These are phyloP conservation scores for Zygosaccharomyces rouxii DNA, from an alignment of 805 yeast genomes.

Conservation along the genomic window DNA sequence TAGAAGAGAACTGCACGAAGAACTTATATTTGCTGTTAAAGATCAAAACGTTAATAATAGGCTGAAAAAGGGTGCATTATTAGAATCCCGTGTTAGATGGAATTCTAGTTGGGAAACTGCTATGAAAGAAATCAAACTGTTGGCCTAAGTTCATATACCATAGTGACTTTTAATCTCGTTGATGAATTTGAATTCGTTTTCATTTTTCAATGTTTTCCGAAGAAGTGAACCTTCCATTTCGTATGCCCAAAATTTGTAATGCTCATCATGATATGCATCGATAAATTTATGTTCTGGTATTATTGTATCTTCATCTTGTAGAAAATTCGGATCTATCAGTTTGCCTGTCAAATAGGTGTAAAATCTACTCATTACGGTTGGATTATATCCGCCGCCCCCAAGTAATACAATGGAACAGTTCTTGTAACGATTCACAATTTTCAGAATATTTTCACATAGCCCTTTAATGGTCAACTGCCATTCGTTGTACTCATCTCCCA, in stretches of 20 bases:
- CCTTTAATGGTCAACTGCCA: slow-evolving; percentile 66
- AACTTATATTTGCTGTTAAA: slow-evolving; percentile 37
- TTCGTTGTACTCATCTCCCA: slow-evolving; percentile 57
- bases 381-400: slow-evolving; percentile 80
- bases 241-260: slow-evolving; percentile 48
- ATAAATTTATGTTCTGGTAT: slow-evolving; percentile 49
- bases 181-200: slow-evolving; percentile 20
- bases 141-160: slow-evolving; percentile 10
- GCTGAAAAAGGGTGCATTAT: slow-evolving; percentile 63
- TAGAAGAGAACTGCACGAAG: slow-evolving; percentile 43
- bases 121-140: slow-evolving; percentile 24
- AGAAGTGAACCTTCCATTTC: slow-evolving; percentile 33
- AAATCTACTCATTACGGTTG: slow-evolving; percentile 54
- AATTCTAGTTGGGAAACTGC: slow-evolving; percentile 60
- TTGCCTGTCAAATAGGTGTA: slow-evolving; percentile 41
- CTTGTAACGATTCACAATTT: slow-evolving; percentile 26
- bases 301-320: slow-evolving; percentile 38
- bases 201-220: slow-evolving; percentile 31
- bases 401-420: slow-evolving; percentile 36
- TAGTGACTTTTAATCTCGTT: slow-evolving; percentile 6
- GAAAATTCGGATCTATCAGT: slow-evolving; percentile 11
- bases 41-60: slow-evolving; percentile 34
- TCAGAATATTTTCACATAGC: slow-evolving; percentile 36
- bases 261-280: slow-evolving; percentile 42
- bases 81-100: slow-evolving; percentile 73